Evolutionary conservation across 768 basidiomycete species (phyloP).

Genomic region (Xerocomellus dryophilus): DNA sequence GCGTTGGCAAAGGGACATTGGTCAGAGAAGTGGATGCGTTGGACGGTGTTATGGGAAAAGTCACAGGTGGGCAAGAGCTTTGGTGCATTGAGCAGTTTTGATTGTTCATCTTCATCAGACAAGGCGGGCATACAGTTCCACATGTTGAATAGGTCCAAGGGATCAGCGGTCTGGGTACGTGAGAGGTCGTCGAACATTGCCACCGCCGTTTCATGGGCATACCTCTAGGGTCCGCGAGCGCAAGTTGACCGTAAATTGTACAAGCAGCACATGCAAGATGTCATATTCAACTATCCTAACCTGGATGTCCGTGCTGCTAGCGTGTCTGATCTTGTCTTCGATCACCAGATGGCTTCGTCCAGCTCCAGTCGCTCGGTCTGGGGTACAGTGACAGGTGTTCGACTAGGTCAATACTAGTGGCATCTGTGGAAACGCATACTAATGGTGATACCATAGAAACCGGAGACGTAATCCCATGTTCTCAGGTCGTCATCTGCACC

Average conservation of each 20-base stretch:
- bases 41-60: conserved; percentile 79
- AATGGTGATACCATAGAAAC: conserved; percentile 45
- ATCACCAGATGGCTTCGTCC: conserved; percentile 37
- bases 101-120: conserved; percentile 43
- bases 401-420: conserved; percentile 48
- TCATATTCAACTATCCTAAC: conserved; percentile 61
- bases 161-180: conserved; percentile 84
- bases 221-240: conserved; percentile 75
- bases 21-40: conserved; percentile 91
- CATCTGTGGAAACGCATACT: background rate
- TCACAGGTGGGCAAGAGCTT: conserved; percentile 57
- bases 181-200: too few species aligned
- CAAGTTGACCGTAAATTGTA: conserved; percentile 87
- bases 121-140: conserved; percentile 88
- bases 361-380: conserved; percentile 33
- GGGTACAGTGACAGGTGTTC: conserved; percentile 62
- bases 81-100: background rate
- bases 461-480: conserved; percentile 72
- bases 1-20: conserved; percentile 87
- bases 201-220: background rate
- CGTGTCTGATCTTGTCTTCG: conserved; percentile 76
- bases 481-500: conserved; percentile 83
- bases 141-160: conserved; percentile 80
- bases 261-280: conserved; percentile 75
- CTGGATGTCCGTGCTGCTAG: conserved; percentile 69